phyloP scores from a whole-genome alignment of 164 flowering plant genomes.

The Amborella trichopoda region DNA sequence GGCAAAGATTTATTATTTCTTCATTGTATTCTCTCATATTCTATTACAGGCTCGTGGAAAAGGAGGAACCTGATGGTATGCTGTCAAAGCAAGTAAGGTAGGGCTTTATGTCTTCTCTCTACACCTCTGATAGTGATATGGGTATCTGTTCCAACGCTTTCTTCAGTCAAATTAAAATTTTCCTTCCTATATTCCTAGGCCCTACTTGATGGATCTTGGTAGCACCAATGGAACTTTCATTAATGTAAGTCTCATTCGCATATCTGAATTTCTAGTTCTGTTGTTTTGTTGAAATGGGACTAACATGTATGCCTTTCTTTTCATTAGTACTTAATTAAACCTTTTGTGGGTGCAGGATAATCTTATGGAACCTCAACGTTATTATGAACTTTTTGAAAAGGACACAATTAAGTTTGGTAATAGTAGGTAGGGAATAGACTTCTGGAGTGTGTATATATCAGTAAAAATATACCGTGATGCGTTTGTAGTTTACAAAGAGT shows the following conservation, averaged over 20 bases:
- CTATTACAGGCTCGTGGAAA: conserved; percentile 66
- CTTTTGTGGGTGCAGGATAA: conserved; percentile 50
- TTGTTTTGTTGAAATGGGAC: no score
- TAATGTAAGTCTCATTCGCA: conserved; percentile 45
- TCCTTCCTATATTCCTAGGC: conserved; percentile 30
- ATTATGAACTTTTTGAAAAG: conserved; percentile 76
- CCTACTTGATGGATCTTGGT: conserved; percentile 97
- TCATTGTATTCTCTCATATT: neutral
- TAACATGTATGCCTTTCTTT: no score
- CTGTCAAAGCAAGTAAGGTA: conserved; percentile 63
- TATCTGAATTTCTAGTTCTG: neutral
- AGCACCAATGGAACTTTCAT: conserved; percentile 91
- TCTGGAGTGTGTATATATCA: neutral
- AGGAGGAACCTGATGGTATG: conserved; percentile 79
- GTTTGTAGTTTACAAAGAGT: neutral
- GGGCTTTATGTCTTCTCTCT: no score
- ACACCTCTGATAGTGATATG: no score
- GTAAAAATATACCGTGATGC: neutral
- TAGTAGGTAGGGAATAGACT: conserved; percentile 53
- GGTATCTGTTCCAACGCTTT: no score
- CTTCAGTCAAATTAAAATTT: no score
- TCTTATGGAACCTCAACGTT: conserved; percentile 75
- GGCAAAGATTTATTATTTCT: neutral
- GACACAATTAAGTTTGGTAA: conserved; percentile 90
- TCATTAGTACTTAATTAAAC: conserved; percentile 11